These are phyloP conservation scores for Clonostachys rhizophaga DNA, from an alignment of 2,329 filamentous ascomycete species.

Conservation along the genomic window DNA sequence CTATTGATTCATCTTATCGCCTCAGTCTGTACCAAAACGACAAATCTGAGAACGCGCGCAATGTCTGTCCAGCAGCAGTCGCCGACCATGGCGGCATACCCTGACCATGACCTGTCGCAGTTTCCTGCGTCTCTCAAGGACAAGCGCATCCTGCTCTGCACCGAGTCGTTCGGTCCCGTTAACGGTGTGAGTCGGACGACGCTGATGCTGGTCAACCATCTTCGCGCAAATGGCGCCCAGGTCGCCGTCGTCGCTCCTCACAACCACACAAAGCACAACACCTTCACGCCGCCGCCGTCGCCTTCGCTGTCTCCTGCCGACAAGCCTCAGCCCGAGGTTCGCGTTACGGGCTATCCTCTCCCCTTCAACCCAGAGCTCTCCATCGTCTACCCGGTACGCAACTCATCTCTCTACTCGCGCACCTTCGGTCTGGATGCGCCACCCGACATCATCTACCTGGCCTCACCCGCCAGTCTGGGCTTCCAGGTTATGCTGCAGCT, in stretches of 20 bases:
- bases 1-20: too few relatives aligned
- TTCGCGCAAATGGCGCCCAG: constrained; percentile 57
- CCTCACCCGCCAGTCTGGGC: constrained; percentile 63
- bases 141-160: constrained; percentile 62
- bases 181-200: constrained; percentile 72
- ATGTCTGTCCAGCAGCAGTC: not conserved
- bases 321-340: constrained; percentile 39
- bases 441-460: constrained; percentile 66
- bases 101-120: constrained; percentile 30
- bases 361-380: constrained; percentile 70
- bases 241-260: constrained; percentile 64
- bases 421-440: constrained; percentile 47
- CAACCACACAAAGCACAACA: constrained; percentile 48
- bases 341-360: constrained; percentile 59
- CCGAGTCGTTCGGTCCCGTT: constrained; percentile 67
- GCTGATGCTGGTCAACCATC: constrained; percentile 62
- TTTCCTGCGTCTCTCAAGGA: constrained; percentile 48
- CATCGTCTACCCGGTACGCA: constrained; percentile 63
- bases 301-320: constrained; percentile 20
- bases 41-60: too few relatives aligned
- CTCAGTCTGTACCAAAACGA: too few relatives aligned
- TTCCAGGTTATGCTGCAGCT: constrained; percentile 70
- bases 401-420: constrained; percentile 54
- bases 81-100: constrained; percentile 6
- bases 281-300: constrained; percentile 40